These are phyloP conservation scores for Podila horticola DNA, from an alignment of 192 early-diverging fungal genomes.

Conservation along the genomic window DNA sequence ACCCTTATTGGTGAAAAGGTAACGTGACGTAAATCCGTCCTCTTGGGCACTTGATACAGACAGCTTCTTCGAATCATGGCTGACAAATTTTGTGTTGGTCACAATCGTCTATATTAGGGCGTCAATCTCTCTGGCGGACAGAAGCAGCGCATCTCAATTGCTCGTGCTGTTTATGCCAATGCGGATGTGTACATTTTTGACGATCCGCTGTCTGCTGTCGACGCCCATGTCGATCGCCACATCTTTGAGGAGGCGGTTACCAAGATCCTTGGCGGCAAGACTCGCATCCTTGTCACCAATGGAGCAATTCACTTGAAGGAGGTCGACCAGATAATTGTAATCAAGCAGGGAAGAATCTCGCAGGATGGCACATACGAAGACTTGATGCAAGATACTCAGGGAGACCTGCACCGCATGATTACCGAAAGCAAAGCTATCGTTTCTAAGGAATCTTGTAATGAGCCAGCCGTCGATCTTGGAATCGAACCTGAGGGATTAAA, in stretches of 20 bases:
- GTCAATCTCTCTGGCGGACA: conserved; percentile 94
- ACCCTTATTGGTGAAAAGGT: conserved; percentile 90
- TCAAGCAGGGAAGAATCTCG: conserved; percentile 74
- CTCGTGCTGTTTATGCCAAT: conserved; percentile 86
- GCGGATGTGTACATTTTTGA: conserved; percentile 71
- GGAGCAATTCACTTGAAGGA: conserved; percentile 77
- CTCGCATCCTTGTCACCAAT: conserved; percentile 85
- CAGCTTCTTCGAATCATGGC: not conserved
- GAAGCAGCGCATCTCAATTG: conserved; percentile 73
- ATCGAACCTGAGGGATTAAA: conserved; percentile 18
- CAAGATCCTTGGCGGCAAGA: conserved; percentile 72
- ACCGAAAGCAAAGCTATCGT: conserved; percentile 15
- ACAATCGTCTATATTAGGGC: conserved; percentile 54
- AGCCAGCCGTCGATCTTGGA: conserved; percentile 9
- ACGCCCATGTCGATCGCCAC: conserved; percentile 69
- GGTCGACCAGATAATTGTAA: conserved; percentile 73
- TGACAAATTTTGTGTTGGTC: not conserved
- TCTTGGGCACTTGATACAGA: conserved; percentile 6
- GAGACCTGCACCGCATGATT: conserved; percentile 72
- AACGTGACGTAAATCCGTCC: conserved; percentile 4
- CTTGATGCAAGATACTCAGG: conserved; percentile 65
- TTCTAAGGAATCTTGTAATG: conserved; percentile 8
- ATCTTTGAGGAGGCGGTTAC: conserved; percentile 47
- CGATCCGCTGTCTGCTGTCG: conserved; percentile 69
- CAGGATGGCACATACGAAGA: conserved; percentile 72